A percentile compares a stretch with the other conserved stretches of the same genome.
Evolutionary conservation across 2,329 filamentous ascomycete genomes (phyloP).

Genomic region (Madurella mycetomatis): DNA sequence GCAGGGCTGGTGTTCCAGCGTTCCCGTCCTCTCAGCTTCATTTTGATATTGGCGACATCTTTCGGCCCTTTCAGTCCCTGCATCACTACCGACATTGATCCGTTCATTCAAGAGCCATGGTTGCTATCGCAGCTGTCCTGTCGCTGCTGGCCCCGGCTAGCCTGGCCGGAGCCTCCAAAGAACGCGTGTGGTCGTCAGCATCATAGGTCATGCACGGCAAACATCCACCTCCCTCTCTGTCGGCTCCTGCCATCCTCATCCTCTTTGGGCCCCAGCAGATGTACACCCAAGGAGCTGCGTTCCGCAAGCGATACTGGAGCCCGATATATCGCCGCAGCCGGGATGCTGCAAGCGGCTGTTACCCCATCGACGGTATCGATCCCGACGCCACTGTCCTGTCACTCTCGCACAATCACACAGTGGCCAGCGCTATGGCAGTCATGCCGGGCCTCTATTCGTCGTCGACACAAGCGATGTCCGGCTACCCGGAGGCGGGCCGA

Average conservation of each 20-base stretch:
- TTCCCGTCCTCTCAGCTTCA: neutral
- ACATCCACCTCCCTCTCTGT: constrained; percentile 39
- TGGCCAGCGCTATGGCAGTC: constrained; percentile 69
- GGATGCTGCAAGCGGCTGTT: neutral
- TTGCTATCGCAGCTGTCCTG: constrained; percentile 20
- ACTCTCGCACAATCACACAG: constrained; percentile 45
- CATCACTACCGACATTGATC: neutral
- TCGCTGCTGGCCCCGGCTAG: constrained; percentile 24
- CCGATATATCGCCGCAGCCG: constrained; percentile 11
- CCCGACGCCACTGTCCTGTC: constrained; percentile 38
- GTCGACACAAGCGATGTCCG: constrained; percentile 38
- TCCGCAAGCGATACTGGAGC: constrained; percentile 47
- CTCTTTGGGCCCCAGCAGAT: constrained; percentile 52
- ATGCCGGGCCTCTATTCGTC: constrained; percentile 83
- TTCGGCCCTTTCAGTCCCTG: neutral
- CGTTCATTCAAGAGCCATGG: constrained; percentile 16
- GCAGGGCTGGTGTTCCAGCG: too few species aligned
- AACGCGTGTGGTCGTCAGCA: constrained; percentile 47
- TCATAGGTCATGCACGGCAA: constrained; percentile 51
- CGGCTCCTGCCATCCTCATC: constrained; percentile 38
- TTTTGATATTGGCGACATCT: neutral
- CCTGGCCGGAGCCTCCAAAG: constrained; percentile 32
- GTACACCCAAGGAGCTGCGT: constrained; percentile 42
- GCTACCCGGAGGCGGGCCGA: constrained; percentile 27
- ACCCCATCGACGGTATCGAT: constrained; percentile 41